Evolutionary conservation across 1,139 yeast species (phyloP).

Genomic region (Kurtzmaniella natalensis): DNA sequence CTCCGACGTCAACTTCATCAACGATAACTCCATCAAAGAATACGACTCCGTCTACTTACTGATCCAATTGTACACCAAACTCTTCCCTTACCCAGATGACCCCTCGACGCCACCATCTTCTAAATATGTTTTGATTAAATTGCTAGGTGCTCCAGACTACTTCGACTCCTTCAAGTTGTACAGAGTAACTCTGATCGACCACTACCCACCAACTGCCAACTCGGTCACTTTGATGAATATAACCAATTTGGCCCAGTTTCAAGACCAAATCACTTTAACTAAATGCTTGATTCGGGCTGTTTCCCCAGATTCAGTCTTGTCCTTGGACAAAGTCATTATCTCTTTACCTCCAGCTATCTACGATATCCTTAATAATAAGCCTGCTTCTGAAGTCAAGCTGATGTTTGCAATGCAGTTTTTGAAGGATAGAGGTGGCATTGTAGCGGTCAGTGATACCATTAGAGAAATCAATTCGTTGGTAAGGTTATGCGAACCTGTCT

Average conservation of each 20-base stretch:
- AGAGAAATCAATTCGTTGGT: constrained; percentile 47
- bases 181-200: constrained; percentile 29
- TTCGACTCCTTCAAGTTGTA: constrained; percentile 33
- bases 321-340: constrained; percentile 30
- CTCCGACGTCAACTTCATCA: constrained; percentile 29
- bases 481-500: constrained; percentile 65
- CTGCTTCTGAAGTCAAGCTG: constrained; percentile 23
- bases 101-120: constrained; percentile 5
- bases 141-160: constrained; percentile 43
- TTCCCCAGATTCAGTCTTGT: constrained; percentile 21
- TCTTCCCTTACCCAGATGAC: constrained; percentile 24
- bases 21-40: constrained; percentile 23
- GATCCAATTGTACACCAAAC: constrained; percentile 26
- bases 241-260: constrained; percentile 27
- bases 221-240: constrained; percentile 37
- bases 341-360: constrained; percentile 45
- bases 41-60: constrained; percentile 32
- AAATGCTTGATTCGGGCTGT: constrained; percentile 31
- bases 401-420: constrained; percentile 25
- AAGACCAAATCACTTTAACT: constrained; percentile 31
- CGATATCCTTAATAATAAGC: constrained; percentile 26
- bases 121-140: constrained; percentile 29
- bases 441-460: constrained; percentile 30
- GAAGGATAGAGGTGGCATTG: constrained; percentile 27
- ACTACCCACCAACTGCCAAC: constrained; percentile 13